Conservation (phyloP, 371 early-diverging fungal species). For the Rhizopus stolonifer region DNA sequence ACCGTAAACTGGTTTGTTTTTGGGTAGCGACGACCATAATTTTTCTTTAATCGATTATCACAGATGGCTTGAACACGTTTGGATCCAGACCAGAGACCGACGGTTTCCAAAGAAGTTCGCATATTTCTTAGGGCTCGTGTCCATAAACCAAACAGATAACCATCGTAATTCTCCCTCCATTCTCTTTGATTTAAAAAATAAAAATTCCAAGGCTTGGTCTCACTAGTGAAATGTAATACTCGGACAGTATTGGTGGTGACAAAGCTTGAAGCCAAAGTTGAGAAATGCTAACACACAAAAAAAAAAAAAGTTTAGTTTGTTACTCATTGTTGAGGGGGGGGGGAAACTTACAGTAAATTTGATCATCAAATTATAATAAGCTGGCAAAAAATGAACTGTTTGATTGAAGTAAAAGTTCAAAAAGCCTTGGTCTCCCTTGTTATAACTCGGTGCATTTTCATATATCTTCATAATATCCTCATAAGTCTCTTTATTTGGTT, state of each 20-base stretch:
- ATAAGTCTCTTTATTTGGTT: slow-evolving; percentile 28
- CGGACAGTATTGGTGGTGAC: slow-evolving; percentile 23
- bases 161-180: slow-evolving; percentile 39
- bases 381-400: slow-evolving; percentile 24
- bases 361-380: slow-evolving; percentile 36
- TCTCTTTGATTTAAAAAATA: slow-evolving; percentile 30
- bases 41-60: slow-evolving; percentile 11
- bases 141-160: slow-evolving; percentile 31
- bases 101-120: slow-evolving; percentile 1
- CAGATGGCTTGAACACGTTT: slow-evolving; percentile 11
- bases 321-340: not conserved
- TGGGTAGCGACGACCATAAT: slow-evolving; percentile 16
- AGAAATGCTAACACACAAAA: slow-evolving; percentile 33
- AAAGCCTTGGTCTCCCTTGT: slow-evolving; percentile 40
- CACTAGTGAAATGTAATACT: slow-evolving; percentile 37
- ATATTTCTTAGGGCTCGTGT: slow-evolving; percentile 16
- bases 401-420: slow-evolving; percentile 37
- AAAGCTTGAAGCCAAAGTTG: slow-evolving; percentile 23
- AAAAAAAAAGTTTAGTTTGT: too few species aligned
- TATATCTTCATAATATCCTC: slow-evolving; percentile 27
- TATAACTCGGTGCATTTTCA: slow-evolving; percentile 32
- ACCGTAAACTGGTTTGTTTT: slow-evolving; percentile 17
- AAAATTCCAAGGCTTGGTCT: slow-evolving; percentile 42
- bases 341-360: slow-evolving; percentile 28
- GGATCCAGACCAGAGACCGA: not conserved